Evolutionary conservation across 208 protist genomes (phyloP).

Genomic region (Herpetomonas samuelpessoai): DNA sequence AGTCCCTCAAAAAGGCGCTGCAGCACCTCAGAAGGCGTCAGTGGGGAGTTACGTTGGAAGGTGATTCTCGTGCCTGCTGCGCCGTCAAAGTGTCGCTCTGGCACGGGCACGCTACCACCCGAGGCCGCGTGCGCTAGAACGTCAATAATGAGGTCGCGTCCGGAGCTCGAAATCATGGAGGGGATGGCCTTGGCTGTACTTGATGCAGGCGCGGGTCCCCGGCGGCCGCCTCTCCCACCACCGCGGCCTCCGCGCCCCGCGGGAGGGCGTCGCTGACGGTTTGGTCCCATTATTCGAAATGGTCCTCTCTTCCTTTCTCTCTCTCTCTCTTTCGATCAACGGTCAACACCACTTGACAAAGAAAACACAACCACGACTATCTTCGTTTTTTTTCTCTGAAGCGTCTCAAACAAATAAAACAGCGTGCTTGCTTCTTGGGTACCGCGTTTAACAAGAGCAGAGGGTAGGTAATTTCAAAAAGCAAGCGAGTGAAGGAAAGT

Average conservation of each 20-base stretch:
- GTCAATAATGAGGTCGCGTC: conserved; percentile 83
- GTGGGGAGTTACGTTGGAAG: conserved; percentile 74
- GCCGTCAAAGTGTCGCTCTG: conserved; percentile 84
- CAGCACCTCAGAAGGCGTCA: conserved; percentile 69
- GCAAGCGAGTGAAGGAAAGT: conserved; percentile 8
- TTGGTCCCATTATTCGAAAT: conserved; percentile 88
- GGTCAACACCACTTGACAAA: too few species aligned
- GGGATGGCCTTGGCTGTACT: conserved; percentile 25
- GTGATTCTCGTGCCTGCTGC: conserved; percentile 51
- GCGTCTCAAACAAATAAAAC: too few species aligned
- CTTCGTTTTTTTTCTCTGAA: too few species aligned
- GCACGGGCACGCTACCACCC: conserved; percentile 72
- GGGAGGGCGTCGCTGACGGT: conserved; percentile 66
- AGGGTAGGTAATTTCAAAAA: conserved; percentile 13
- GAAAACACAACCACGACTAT: too few species aligned
- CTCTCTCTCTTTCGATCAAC: too few species aligned
- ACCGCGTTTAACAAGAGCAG: conserved; percentile 1
- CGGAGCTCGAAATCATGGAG: conserved; percentile 71
- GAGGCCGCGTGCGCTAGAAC: conserved; percentile 86
- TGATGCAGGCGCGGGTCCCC: conserved; percentile 14
- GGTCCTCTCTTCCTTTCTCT: too few species aligned
- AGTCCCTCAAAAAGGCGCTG: conserved; percentile 81
- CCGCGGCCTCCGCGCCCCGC: conserved; percentile 21
- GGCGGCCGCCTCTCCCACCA: conserved; percentile 31
- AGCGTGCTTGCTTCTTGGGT: not conserved